Percentiles rank a stretch among this genome's conserved stretches.
phyloP scores from a whole-genome alignment of 1,139 yeast species.

The Diutina siamensis region DNA sequence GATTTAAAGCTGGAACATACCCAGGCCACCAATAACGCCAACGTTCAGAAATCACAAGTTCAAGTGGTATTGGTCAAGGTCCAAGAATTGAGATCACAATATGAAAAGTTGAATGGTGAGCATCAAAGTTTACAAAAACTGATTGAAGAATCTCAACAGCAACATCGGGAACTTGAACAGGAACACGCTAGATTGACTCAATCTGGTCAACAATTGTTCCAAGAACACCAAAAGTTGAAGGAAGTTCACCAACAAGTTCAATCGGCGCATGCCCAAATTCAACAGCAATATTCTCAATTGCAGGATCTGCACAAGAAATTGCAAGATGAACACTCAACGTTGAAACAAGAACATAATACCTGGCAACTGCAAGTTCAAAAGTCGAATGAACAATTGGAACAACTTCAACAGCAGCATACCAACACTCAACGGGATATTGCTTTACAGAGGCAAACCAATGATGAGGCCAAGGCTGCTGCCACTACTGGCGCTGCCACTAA shows the following conservation, averaged over 20 bases:
- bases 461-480: neutral
- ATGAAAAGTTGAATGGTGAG: constrained; percentile 11
- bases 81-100: constrained; percentile 25
- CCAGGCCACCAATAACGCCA: constrained; percentile 49
- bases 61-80: constrained; percentile 50
- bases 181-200: constrained; percentile 2
- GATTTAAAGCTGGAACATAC: constrained; percentile 40
- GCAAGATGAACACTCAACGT: neutral
- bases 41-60: constrained; percentile 61
- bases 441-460: neutral
- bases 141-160: neutral
- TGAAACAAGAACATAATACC: neutral
- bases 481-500: too few species aligned
- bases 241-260: neutral
- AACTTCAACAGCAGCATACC: neutral
- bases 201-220: neutral
- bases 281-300: neutral
- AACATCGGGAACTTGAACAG: neutral
- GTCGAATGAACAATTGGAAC: neutral
- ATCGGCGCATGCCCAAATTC: neutral
- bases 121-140: constrained; percentile 15
- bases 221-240: neutral
- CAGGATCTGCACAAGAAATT: neutral
- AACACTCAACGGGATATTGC: neutral
- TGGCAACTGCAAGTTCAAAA: neutral